These are phyloP conservation scores for Sordariomycetes sp. DNA, from an alignment of 2,329 filamentous ascomycete genomes.

Conservation along the genomic window DNA sequence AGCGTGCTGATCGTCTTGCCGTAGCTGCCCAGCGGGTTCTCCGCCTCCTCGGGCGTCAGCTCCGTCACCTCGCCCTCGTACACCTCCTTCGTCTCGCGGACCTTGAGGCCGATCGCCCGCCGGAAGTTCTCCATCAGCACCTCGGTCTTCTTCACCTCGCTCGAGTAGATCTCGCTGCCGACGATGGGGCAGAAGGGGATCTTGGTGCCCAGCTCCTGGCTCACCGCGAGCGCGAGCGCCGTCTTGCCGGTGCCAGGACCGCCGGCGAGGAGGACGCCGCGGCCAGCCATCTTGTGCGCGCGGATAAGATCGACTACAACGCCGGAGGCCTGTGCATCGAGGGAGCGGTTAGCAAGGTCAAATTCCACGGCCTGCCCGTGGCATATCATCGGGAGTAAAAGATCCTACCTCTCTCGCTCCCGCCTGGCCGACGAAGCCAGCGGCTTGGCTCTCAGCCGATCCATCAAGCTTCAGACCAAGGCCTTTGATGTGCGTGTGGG, in stretches of 20 bases:
- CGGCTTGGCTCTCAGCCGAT: slow-evolving; percentile 65
- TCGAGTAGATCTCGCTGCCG: slow-evolving; percentile 93
- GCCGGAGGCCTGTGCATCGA: slow-evolving; percentile 66
- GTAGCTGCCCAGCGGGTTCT: slow-evolving; percentile 94
- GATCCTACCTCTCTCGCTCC: slow-evolving; percentile 72
- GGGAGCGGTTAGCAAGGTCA: neutral
- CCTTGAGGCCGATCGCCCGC: slow-evolving; percentile 88
- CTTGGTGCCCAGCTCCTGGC: slow-evolving; percentile 94
- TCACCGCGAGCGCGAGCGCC: slow-evolving; percentile 86
- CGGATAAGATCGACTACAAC: slow-evolving; percentile 93
- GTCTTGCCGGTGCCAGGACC: slow-evolving; percentile 97
- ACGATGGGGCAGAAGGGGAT: slow-evolving; percentile 98
- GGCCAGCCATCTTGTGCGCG: slow-evolving; percentile 94
- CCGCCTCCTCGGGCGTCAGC: slow-evolving; percentile 92
- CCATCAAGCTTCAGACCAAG: slow-evolving; percentile 81
- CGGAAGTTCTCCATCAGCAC: slow-evolving; percentile 99
- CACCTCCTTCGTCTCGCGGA: slow-evolving; percentile 97
- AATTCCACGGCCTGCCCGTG: neutral
- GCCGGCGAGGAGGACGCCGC: slow-evolving; percentile 85
- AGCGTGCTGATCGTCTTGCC: slow-evolving; percentile 96
- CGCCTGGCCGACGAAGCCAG: slow-evolving; percentile 83
- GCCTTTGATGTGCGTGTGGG: slow-evolving; percentile 96
- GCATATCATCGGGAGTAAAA: neutral
- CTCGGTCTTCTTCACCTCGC: slow-evolving; percentile 99
- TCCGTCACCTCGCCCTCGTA: slow-evolving; percentile 99